Conservation (phyloP, 73 alveolate genomes). For the Paramecium primaurelia region DNA sequence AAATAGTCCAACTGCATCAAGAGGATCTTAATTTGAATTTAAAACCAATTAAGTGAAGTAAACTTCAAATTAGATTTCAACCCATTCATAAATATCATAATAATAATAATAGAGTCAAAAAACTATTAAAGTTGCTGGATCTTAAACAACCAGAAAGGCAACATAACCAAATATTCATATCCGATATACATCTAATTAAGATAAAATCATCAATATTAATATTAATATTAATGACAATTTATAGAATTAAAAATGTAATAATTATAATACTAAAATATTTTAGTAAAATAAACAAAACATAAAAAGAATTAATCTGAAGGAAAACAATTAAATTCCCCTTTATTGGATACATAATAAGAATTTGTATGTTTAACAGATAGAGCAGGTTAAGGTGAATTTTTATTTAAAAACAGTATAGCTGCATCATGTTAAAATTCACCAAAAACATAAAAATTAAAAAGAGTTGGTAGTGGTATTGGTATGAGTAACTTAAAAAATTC, state of each 20-base stretch:
- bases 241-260: background rate
- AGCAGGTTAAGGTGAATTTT: background rate
- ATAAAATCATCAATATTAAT: background rate
- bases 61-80: background rate
- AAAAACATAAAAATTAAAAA: background rate
- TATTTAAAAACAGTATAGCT: background rate
- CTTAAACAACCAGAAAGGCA: background rate
- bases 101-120: background rate
- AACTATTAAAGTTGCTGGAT: background rate
- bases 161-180: background rate
- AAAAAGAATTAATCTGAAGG: background rate
- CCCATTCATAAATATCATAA: background rate
- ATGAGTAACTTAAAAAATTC: background rate
- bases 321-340: background rate
- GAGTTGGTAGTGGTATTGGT: background rate
- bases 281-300: background rate
- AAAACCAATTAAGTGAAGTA: background rate
- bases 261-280: background rate
- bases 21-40: background rate
- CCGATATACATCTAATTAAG: conserved; percentile 4
- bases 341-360: background rate
- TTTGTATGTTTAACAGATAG: background rate
- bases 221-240: background rate
- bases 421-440: background rate
- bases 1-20: background rate